Evolutionary conservation across 306 rosid species (phyloP), one percentile per base, ranked within the genome.

Genomic region (Lotus japonicus): DNA sequence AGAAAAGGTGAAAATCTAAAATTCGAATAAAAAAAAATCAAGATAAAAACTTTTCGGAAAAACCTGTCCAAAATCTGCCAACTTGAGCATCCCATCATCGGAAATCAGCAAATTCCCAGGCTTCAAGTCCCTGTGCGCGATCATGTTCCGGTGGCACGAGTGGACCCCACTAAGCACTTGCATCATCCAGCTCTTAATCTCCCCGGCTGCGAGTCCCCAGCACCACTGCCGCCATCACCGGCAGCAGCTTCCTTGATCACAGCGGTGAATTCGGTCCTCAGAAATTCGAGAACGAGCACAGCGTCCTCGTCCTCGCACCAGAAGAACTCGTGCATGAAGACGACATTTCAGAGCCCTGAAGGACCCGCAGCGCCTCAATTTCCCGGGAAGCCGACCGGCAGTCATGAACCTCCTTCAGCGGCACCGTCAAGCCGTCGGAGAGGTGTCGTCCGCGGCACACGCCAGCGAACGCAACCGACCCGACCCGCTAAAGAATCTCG

Each of bases 21-120:
- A 58, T 0, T 7, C 33, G 55, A 45, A 13, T 46, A 19, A 45
- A 36, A 66, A 21, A 21, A 21, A 21, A 21, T 21, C 26, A 78
- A 71, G 8, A 44, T 51, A 15, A 65, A 58, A 61, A 35, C 53
- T 39, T 57, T 17, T 21, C 6, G 2, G 3, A 2, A 12, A 67
- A 68, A 92, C 98, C 98, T 90, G 98, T 44, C 98, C 97, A 66
- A 92, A 88, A 88, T 92, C 96, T 0, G 97, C 94, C 26, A 92
- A 50, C 59, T 92, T 92, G 70, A 92, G 94, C 19, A 86, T 79
- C 43, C 98, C 98, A 70, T 90, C 84, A 35, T 88, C 91, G 0
- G 91, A 83, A 67, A 92, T 67, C 81, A 92, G 72, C 73, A 92
- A 56, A 75, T 92, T 92, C 11, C 79, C 36, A 11, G 97, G 97